Evolutionary conservation across 1,284 basidiomycete species (phyloP).

Genomic region (Dichomitus squalens): DNA sequence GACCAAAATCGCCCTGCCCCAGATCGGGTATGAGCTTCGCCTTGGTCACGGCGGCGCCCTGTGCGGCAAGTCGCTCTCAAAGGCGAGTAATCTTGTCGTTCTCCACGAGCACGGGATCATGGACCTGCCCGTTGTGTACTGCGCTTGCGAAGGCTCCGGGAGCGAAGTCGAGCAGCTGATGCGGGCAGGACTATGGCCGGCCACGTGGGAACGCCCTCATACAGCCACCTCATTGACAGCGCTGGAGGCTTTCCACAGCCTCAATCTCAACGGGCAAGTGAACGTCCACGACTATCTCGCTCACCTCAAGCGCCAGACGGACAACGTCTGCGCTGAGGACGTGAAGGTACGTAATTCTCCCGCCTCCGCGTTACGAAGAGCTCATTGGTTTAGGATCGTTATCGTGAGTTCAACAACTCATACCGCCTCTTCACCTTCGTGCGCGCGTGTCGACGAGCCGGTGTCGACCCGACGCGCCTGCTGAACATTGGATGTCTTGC

Average conservation of each 20-base stretch:
- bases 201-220: slow-evolving; percentile 11
- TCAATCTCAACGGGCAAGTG: slow-evolving; percentile 10
- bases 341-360: slow-evolving; percentile 1
- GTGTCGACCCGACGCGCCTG: not conserved
- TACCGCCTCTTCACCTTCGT: slow-evolving; percentile 9
- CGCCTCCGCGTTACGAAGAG: too few relatives aligned
- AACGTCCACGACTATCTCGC: slow-evolving; percentile 12
- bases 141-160: not conserved
- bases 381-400: slow-evolving; percentile 15
- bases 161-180: slow-evolving; percentile 9
- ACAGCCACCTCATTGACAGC: slow-evolving; percentile 14
- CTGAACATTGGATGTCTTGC: not conserved
- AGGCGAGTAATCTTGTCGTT: not conserved
- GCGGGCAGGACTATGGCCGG: slow-evolving; percentile 17
- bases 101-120: not conserved
- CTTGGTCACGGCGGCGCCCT: not conserved
- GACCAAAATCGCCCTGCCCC: not conserved
- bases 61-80: not conserved
- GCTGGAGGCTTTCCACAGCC: slow-evolving; percentile 9
- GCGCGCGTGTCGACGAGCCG: slow-evolving; percentile 3
- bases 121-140: not conserved
- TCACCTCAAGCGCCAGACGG: slow-evolving; percentile 3
- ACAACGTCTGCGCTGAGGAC: slow-evolving; percentile 1
- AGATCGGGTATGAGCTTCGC: not conserved
- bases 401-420: slow-evolving; percentile 17